Evolutionary conservation across 352 stramenopile genomes (phyloP), one percentile per base, ranked within the genome.

Genomic region (Phytophthora kernoviae): DNA sequence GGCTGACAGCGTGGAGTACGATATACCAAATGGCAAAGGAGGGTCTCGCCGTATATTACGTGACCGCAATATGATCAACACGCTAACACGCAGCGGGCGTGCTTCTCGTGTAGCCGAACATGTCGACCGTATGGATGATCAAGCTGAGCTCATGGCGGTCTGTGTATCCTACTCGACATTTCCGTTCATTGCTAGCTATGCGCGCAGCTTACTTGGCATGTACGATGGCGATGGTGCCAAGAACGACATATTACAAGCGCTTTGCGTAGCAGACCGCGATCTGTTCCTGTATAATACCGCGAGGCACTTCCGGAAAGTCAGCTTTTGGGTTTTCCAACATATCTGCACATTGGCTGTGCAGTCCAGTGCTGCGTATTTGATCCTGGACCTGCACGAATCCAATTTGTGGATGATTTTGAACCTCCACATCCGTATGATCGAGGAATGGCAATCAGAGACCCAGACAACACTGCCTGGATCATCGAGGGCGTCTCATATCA

Each of bases 161-260:
- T 91, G 80, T 45, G 73, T 91, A 3, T 89, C 80, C 5, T 93
- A 90, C 59, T 91, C 84, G 50, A 93, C 84, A 5, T 93, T 93
- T 44, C 84, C 84, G 39, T 91, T 93, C 56, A 93, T 93, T 36
- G 88, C 84, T 21, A 93, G 81, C 74, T 93, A 91, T 56, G 84
- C 84, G 17, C 78, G 84, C 15, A 89, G 80, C 61, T 70, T 90
- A 18, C 70, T 93, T 2, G 79, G 79, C 1, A 68, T 91, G 50
- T 89, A 90, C 62, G 81, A 91, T 40, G 79, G 74, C 5, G 75
- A 91, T 21, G 69, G 81, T 40, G 77, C 73, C 7, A 89, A 85
- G 37, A 88, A 91, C 53, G 68, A 80, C 20, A 67, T 62, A 1
- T 70, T 90, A 21, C 77, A 79, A 43, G 84, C 68, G 2, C 68